Evolutionary conservation across 805 yeast genomes (phyloP).

Genomic region (Torulaspora franciscae): DNA sequence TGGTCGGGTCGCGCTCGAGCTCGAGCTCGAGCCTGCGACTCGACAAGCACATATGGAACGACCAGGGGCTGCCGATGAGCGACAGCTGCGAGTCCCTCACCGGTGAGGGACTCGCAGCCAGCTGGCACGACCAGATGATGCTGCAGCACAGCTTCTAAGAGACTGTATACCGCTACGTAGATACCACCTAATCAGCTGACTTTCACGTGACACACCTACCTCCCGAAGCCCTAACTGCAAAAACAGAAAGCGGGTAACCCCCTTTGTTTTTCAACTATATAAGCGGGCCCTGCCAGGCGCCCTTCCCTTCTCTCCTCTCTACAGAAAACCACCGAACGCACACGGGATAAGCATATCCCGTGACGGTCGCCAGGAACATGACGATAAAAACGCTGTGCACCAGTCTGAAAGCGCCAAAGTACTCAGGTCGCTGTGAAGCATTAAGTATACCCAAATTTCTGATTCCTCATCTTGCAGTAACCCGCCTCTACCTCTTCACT

Average conservation of each 20-base stretch:
- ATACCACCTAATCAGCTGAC: neutral
- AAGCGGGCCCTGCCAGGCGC: neutral
- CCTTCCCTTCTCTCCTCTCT: neutral
- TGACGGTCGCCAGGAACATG: constrained; percentile 22
- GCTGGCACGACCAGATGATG: constrained; percentile 6
- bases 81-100: constrained; percentile 6
- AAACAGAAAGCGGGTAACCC: neutral
- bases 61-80: constrained; percentile 3
- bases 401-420: constrained; percentile 34
- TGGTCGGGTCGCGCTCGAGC: constrained; percentile 11
- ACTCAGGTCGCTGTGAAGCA: constrained; percentile 37
- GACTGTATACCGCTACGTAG: neutral
- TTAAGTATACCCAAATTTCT: constrained; percentile 39
- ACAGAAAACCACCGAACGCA: constrained; percentile 1
- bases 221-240: neutral
- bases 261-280: neutral
- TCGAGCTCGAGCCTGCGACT: constrained; percentile 6
- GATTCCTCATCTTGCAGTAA: constrained; percentile 17
- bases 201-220: no score
- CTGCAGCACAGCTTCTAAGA: constrained; percentile 6
- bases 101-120: neutral
- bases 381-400: constrained; percentile 39
- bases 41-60: constrained; percentile 10
- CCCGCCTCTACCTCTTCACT: neutral
- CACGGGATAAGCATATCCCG: constrained; percentile 6